These are phyloP conservation scores for Phytophthora tentaculata DNA, from an alignment of 352 stramenopile genomes.

Conservation along the genomic window DNA sequence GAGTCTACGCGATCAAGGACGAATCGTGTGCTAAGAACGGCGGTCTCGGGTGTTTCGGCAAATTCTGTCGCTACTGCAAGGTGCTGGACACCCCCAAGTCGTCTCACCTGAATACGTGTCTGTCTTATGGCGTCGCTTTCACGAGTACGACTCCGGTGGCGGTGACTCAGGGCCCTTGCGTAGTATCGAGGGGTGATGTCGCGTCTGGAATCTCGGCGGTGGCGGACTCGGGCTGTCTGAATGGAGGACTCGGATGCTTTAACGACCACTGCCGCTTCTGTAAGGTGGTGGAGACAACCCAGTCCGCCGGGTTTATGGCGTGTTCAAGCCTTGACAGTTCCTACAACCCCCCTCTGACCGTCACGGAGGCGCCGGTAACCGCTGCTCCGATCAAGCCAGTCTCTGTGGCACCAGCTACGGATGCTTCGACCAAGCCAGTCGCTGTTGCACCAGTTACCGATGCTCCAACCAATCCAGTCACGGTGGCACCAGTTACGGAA, in stretches of 20 bases:
- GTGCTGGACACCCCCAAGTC: constrained; percentile 42
- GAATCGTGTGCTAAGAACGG: constrained; percentile 30
- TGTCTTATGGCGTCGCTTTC: constrained; percentile 27
- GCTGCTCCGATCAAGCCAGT: not conserved
- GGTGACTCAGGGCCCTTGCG: constrained; percentile 8
- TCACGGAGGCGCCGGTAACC: not conserved
- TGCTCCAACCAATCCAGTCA: not conserved
- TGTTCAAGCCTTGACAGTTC: constrained; percentile 26
- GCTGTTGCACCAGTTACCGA: constrained; percentile 1
- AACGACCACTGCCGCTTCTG: constrained; percentile 48
- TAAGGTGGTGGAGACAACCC: constrained; percentile 31
- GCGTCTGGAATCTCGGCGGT: constrained; percentile 38
- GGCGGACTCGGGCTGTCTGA: constrained; percentile 29
- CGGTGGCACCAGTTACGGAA: no score
- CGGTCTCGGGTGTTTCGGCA: constrained; percentile 45
- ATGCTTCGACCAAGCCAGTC: not conserved
- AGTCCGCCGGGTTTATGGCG: constrained; percentile 33
- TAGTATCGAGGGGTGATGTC: constrained; percentile 28
- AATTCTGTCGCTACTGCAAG: constrained; percentile 49
- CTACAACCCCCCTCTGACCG: constrained; percentile 9
- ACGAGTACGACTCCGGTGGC: constrained; percentile 9
- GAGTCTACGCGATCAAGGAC: constrained; percentile 40
- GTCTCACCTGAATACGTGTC: constrained; percentile 33
- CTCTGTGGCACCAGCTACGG: not conserved
- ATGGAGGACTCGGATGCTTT: constrained; percentile 46